Evolutionary conservation across 805 yeast genomes (phyloP).

Genomic region (Candida lessepsii): DNA sequence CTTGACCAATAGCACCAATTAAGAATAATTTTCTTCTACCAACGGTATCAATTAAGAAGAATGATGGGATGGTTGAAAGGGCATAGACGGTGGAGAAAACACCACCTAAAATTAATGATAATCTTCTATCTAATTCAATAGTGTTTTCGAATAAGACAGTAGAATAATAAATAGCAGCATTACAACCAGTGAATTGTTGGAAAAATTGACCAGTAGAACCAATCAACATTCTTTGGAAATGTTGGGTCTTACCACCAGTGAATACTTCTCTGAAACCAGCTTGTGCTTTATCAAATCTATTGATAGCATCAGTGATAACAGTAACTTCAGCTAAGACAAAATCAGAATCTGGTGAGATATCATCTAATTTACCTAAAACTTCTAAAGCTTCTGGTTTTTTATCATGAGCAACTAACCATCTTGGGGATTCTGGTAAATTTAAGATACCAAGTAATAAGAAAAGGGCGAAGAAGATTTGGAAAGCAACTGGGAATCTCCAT

Average conservation of each 20-base stretch:
- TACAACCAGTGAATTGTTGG: constrained; percentile 91
- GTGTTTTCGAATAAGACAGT: constrained; percentile 74
- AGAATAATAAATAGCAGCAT: constrained; percentile 89
- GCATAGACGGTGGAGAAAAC: constrained; percentile 62
- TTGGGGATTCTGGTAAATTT: constrained; percentile 67
- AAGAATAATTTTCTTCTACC: constrained; percentile 48
- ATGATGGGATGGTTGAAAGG: constrained; percentile 47
- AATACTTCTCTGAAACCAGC: constrained; percentile 45
- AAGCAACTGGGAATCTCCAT: constrained; percentile 48
- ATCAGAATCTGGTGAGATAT: constrained; percentile 33
- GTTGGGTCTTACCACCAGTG: constrained; percentile 58
- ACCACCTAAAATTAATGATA: constrained; percentile 63
- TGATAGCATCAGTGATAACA: constrained; percentile 49
- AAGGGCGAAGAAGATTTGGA: constrained; percentile 63
- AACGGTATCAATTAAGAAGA: constrained; percentile 40
- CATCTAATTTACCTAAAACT: constrained; percentile 41
- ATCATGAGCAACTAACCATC: constrained; percentile 61
- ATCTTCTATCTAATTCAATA: constrained; percentile 48
- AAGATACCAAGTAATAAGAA: constrained; percentile 38
- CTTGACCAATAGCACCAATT: constrained; percentile 45
- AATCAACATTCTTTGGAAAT: constrained; percentile 54
- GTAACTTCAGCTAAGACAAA: constrained; percentile 44
- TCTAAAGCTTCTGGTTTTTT: constrained; percentile 32
- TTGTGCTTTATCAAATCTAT: constrained; percentile 46
- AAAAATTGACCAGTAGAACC: constrained; percentile 73